Evolutionary conservation across 768 basidiomycete species (phyloP).

Genomic region (Naganishia kalamii): DNA sequence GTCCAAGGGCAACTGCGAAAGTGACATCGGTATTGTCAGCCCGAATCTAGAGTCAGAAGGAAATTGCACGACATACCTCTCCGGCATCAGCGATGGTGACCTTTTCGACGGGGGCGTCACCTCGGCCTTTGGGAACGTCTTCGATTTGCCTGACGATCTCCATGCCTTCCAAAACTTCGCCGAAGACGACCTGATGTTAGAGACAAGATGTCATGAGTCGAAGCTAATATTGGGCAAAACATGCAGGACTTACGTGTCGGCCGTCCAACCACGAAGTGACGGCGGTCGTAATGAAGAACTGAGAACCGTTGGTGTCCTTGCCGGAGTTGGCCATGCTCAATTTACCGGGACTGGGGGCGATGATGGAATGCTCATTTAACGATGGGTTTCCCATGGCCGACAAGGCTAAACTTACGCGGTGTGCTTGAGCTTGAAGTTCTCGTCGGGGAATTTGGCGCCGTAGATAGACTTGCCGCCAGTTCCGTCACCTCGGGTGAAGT

Average conservation of each 20-base stretch:
- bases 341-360: slow-evolving; percentile 58
- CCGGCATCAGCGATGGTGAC: slow-evolving; percentile 77
- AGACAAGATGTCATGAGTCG: background rate
- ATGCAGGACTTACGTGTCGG: slow-evolving; percentile 57
- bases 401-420: slow-evolving; percentile 45
- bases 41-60: background rate
- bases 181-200: slow-evolving; percentile 73
- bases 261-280: slow-evolving; percentile 84
- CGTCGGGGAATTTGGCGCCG: slow-evolving; percentile 82
- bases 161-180: slow-evolving; percentile 86
- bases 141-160: slow-evolving; percentile 71
- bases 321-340: slow-evolving; percentile 78
- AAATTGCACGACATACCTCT: slow-evolving; percentile 58
- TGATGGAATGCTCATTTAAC: background rate
- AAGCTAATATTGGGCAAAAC: no score
- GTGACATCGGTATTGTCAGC: background rate
- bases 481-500: slow-evolving; percentile 61
- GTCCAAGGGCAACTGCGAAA: slow-evolving; percentile 48
- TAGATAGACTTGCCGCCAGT: slow-evolving; percentile 59
- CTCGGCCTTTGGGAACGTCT: slow-evolving; percentile 61
- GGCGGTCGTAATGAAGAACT: slow-evolving; percentile 93
- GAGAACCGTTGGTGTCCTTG: slow-evolving; percentile 80
- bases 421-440: slow-evolving; percentile 98
- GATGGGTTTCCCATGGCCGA: background rate
- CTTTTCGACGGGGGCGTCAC: slow-evolving; percentile 69